A percentile compares a stretch with the other conserved stretches of the same genome.
phyloP scores from a whole-genome alignment of 129 eudicot species.

The Lactuca saligna region DNA sequence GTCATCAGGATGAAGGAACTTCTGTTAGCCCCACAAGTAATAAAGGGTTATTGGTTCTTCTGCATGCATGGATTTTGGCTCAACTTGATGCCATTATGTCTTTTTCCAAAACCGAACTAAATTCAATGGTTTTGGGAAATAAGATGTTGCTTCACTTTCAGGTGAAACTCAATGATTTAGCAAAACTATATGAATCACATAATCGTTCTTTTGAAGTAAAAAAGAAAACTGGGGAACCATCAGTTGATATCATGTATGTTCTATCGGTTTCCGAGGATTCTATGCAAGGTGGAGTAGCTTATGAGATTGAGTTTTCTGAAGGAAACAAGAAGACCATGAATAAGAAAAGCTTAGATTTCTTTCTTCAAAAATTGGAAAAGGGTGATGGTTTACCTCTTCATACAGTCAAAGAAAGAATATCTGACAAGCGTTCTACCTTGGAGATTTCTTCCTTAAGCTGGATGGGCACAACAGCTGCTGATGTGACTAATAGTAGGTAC shows the following conservation, averaged over 20 bases:
- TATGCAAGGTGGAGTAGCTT: conserved; percentile 43
- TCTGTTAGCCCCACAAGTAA: conserved; percentile 27
- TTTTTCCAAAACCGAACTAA: conserved; percentile 43
- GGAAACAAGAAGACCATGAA: conserved; percentile 20
- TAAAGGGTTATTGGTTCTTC: conserved; percentile 45
- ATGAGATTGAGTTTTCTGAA: conserved; percentile 56
- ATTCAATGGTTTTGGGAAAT: conserved; percentile 69
- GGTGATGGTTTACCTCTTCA: conserved; percentile 49
- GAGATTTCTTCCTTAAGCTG: conserved; percentile 68
- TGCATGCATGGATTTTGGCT: conserved; percentile 63
- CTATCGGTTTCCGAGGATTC: conserved; percentile 58
- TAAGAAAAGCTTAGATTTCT: conserved; percentile 43
- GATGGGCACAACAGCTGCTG: conserved; percentile 80
- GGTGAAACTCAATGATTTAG: conserved; percentile 31
- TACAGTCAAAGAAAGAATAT: conserved; percentile 40
- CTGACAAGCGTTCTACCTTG: conserved; percentile 32
- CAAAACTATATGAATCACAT: conserved; percentile 26
- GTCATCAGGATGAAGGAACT: conserved; percentile 40
- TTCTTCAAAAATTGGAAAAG: conserved; percentile 52
- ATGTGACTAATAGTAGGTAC: conserved; percentile 77
- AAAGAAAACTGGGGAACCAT: conserved; percentile 46
- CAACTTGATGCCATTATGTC: conserved; percentile 55
- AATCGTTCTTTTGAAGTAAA: conserved; percentile 19
- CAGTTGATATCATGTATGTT: conserved; percentile 56
- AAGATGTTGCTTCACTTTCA: conserved; percentile 67